Conservation (phyloP, 2,329 filamentous ascomycete species). For the Phoma sp. region DNA sequence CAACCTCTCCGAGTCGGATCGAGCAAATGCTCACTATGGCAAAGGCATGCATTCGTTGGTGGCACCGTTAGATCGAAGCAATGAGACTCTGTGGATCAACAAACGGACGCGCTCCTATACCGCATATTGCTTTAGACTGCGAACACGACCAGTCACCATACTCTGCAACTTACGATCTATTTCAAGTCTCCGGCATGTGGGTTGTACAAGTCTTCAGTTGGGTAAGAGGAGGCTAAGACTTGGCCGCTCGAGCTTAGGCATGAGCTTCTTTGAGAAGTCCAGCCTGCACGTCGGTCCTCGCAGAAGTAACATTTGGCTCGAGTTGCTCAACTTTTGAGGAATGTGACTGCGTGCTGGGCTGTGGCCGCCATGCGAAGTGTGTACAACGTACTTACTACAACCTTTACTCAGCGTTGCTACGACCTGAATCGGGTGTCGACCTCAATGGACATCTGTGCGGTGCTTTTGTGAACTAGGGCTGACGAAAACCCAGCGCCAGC, state of each 20-base stretch:
- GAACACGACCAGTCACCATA: not conserved
- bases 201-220: not conserved
- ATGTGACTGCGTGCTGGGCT: not conserved
- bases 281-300: not conserved
- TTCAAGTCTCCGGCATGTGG: not conserved
- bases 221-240: not conserved
- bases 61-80: not conserved
- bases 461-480: constrained; percentile 7
- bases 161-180: constrained; percentile 3
- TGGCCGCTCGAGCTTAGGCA: not conserved
- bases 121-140: not conserved
- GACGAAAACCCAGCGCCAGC: constrained; percentile 3
- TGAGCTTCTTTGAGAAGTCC: not conserved
- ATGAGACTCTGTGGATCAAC: not conserved
- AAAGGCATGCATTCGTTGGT: not conserved
- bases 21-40: not conserved
- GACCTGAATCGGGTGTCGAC: not conserved
- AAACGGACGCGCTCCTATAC: not conserved
- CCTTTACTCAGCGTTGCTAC: constrained; percentile 1
- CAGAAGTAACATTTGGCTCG: not conserved
- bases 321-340: not conserved
- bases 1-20: not conserved
- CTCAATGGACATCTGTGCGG: not conserved
- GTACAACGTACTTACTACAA: not conserved
- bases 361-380: not conserved